Evolutionary conservation across 345 rosid species (phyloP).

Genomic region (Citrus unshiu): DNA sequence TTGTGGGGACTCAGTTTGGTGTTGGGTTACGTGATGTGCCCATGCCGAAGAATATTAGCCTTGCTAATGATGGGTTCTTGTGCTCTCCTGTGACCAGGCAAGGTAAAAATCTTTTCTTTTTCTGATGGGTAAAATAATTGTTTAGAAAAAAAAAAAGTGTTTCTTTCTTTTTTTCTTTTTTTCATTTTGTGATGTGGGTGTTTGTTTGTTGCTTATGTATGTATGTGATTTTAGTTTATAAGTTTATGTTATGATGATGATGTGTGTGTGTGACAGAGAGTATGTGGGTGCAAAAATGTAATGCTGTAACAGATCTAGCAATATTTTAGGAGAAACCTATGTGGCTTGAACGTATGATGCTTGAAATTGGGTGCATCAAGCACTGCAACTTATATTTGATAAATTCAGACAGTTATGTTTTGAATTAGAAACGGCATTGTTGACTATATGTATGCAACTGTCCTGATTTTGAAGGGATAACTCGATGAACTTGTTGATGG

Average conservation of each 20-base stretch:
- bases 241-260: not conserved
- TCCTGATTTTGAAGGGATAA: not conserved
- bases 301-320: not conserved
- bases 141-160: not conserved
- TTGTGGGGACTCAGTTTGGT: constrained; percentile 92
- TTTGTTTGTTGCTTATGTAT: constrained; percentile 4
- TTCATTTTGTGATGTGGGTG: not conserved
- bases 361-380: not conserved
- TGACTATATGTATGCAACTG: not conserved
- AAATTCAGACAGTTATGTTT: not conserved
- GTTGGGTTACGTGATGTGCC: constrained; percentile 62
- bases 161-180: not conserved
- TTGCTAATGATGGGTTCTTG: constrained; percentile 75
- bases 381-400: not conserved
- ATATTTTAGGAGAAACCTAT: not conserved
- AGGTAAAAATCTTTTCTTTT: constrained; percentile 32
- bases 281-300: not conserved
- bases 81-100: constrained; percentile 48
- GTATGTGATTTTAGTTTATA: not conserved
- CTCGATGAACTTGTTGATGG: not conserved
- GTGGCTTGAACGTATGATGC: not conserved
- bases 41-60: constrained; percentile 57
- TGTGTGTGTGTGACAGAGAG: not conserved
- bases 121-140: no score
- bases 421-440: not conserved